These are phyloP conservation scores for Hibiscus mutabilis DNA, from an alignment of 345 rosid genomes.

Conservation along the genomic window DNA sequence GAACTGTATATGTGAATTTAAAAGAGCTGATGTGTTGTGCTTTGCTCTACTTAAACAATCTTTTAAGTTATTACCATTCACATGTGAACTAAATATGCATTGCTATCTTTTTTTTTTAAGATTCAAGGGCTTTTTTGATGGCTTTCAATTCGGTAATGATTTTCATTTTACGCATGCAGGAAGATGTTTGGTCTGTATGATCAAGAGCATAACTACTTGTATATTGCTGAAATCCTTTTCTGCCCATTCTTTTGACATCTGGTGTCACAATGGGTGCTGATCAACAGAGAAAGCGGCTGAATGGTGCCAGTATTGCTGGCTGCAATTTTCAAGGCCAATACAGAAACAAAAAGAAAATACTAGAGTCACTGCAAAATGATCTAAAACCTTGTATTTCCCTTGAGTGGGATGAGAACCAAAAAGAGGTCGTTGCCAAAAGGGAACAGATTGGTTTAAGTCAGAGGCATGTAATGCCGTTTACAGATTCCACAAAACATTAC, in stretches of 20 bases:
- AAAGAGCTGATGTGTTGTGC: neutral
- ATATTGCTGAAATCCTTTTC: conserved; percentile 9
- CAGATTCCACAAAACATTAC: conserved; percentile 30
- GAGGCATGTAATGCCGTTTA: conserved; percentile 61
- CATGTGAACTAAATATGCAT: neutral
- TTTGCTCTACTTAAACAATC: neutral
- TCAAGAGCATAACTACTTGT: neutral
- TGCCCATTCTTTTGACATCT: conserved; percentile 20
- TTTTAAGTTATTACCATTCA: neutral
- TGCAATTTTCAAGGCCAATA: conserved; percentile 47
- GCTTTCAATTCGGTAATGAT: neutral
- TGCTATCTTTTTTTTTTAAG: neutral
- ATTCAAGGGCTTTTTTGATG: neutral
- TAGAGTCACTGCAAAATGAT: conserved; percentile 34
- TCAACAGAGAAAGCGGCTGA: conserved; percentile 48
- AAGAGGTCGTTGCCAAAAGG: conserved; percentile 68
- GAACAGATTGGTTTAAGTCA: conserved; percentile 71
- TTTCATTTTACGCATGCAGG: conserved; percentile 22
- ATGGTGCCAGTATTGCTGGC: conserved; percentile 28
- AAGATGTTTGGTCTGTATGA: neutral
- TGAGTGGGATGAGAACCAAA: conserved; percentile 22
- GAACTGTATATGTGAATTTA: neutral
- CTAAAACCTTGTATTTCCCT: conserved; percentile 68
- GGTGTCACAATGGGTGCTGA: conserved; percentile 66
- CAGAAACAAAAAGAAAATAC: conserved; percentile 60